A percentile compares a stretch with the other conserved stretches of the same genome.
phyloP scores from a whole-genome alignment of 1,284 basidiomycete genomes.

The Sanguinoderma infundibulare region DNA sequence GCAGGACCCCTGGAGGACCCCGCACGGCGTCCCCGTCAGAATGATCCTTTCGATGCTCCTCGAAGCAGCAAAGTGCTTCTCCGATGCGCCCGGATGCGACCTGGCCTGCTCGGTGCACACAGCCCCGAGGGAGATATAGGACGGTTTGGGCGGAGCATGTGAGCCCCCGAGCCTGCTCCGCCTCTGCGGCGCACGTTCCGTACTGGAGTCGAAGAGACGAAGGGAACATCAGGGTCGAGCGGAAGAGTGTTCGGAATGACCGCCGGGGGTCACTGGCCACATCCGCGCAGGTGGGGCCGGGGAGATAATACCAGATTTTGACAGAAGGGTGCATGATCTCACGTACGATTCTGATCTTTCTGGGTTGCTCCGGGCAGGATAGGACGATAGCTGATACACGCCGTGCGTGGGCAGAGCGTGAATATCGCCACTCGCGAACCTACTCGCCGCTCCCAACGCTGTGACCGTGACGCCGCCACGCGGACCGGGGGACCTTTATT shows the following conservation, averaged over 20 bases:
- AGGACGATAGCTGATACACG: conserved; percentile 8
- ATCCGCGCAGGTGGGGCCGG: no score
- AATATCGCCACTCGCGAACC: conserved; percentile 28
- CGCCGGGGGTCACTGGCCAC: neutral
- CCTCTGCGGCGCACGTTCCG: neutral
- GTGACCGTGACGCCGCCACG: conserved; percentile 16
- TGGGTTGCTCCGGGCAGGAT: neutral
- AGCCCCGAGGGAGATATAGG: neutral
- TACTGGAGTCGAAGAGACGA: neutral
- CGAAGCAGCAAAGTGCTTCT: conserved; percentile 1
- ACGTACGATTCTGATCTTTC: conserved; percentile 7
- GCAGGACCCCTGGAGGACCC: neutral
- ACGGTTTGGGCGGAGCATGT: neutral
- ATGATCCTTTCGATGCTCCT: neutral
- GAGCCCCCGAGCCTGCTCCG: neutral
- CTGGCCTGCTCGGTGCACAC: neutral
- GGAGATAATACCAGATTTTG: conserved; percentile 13
- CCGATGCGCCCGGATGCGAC: neutral
- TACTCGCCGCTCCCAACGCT: conserved; percentile 7
- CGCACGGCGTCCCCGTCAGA: conserved; percentile 6
- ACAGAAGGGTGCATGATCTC: conserved; percentile 1
- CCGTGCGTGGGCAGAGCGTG: conserved; percentile 17
- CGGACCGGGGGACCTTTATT: conserved; percentile 16
- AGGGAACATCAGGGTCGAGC: neutral
- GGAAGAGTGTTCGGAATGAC: neutral